Conservation (phyloP, 108 stramenopile genomes). For the Epipyxis sp. region DNA sequence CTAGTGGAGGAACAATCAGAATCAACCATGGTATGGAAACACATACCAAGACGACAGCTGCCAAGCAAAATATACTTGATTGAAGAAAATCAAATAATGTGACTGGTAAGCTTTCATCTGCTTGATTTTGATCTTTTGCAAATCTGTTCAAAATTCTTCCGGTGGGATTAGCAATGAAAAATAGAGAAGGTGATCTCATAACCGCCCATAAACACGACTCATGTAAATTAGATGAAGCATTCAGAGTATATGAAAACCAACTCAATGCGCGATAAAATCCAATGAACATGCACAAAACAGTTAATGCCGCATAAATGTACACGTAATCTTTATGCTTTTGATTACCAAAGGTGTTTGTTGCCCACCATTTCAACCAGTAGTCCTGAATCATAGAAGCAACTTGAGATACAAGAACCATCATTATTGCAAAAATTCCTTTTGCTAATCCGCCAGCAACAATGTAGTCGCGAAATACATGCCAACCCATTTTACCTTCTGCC, state of each 20-base stretch:
- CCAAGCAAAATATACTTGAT: conserved; percentile 38
- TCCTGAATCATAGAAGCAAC: background rate
- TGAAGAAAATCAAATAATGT: conserved; percentile 40
- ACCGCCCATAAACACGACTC: conserved; percentile 17
- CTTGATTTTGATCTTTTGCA: conserved; percentile 33
- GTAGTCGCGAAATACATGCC: background rate
- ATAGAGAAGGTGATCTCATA: conserved; percentile 38
- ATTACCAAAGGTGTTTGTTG: background rate
- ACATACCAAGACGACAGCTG: conserved; percentile 17
- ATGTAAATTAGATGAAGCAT: conserved; percentile 6
- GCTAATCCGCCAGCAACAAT: background rate
- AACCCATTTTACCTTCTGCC: background rate
- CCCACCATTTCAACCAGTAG: conserved; percentile 24
- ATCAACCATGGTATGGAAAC: conserved; percentile 29
- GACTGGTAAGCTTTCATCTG: conserved; percentile 47
- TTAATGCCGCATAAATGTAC: background rate
- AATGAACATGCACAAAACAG: conserved; percentile 21
- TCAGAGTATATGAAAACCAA: background rate
- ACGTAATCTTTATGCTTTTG: background rate
- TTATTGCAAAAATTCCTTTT: background rate
- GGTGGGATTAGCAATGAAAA: conserved; percentile 85
- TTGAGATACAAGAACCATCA: background rate
- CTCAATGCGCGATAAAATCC: conserved; percentile 1
- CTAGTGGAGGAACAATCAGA: conserved; percentile 18
- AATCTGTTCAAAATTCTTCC: conserved; percentile 59